Conservation (phyloP, 345 rosid species). For the Capsella bursapastoris region DNA sequence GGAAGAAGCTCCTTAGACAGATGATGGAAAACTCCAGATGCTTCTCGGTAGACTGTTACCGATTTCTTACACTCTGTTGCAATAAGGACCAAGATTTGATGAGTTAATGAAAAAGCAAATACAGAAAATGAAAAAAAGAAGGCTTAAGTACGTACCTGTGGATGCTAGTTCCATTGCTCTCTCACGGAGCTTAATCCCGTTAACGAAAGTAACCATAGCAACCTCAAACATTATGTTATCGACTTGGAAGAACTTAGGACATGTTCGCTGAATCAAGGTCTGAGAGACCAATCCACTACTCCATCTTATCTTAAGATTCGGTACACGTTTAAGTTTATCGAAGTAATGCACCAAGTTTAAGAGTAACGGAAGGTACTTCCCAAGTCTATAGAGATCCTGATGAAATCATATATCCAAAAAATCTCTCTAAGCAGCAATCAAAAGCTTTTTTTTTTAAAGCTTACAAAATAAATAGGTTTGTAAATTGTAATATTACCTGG, state of each 20-base stretch:
- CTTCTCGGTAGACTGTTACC: slow-evolving; percentile 70
- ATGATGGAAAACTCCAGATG: slow-evolving; percentile 74
- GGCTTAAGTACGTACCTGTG: slow-evolving; percentile 54
- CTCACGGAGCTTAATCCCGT: slow-evolving; percentile 66
- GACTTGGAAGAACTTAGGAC: slow-evolving; percentile 64
- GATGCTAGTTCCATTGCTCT: slow-evolving; percentile 66
- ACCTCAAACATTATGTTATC: slow-evolving; percentile 68
- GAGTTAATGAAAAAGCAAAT: slow-evolving; percentile 6
- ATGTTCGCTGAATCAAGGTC: slow-evolving; percentile 58
- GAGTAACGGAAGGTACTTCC: slow-evolving; percentile 67
- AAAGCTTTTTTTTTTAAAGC: too few species aligned
- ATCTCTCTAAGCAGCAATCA: not conserved
- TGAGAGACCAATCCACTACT: slow-evolving; percentile 59
- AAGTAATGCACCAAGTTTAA: slow-evolving; percentile 61
- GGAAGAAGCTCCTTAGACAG: slow-evolving; percentile 64
- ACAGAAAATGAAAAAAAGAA: not conserved
- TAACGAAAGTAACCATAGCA: slow-evolving; percentile 63
- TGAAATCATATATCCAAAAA: not conserved
- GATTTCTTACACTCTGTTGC: slow-evolving; percentile 60
- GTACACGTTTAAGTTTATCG: slow-evolving; percentile 48
- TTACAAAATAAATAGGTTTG: not conserved
- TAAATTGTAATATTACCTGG: slow-evolving; percentile 49
- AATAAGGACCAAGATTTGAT: not conserved
- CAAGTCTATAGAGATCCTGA: slow-evolving; percentile 73
- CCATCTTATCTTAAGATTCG: slow-evolving; percentile 74